Evolutionary conservation across 139 green algal genomes (phyloP).

Genomic region (Chlorella sp.): DNA sequence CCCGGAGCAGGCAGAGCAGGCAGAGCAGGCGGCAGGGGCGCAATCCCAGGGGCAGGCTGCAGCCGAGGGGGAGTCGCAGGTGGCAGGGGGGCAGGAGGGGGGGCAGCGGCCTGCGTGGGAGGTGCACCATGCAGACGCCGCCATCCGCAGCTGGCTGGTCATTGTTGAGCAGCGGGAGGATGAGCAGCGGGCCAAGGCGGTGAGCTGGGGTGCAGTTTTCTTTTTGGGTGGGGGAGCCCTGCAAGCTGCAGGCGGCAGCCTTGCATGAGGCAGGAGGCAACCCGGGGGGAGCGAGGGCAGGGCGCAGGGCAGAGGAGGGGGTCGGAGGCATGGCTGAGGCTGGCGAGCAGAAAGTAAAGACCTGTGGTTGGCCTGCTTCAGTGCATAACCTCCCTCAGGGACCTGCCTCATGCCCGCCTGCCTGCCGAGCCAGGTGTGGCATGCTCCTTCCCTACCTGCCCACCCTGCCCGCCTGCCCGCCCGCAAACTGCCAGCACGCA

Average conservation of each 20-base stretch:
- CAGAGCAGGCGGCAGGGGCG: background rate
- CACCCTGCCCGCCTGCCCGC: too few species aligned
- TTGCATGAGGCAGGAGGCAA: too few species aligned
- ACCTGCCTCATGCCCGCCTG: background rate
- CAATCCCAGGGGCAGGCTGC: background rate
- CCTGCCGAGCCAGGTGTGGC: background rate
- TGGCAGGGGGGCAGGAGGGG: background rate
- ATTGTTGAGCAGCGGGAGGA: conserved; percentile 11
- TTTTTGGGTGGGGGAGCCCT: too few species aligned
- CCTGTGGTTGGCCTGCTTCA: too few species aligned
- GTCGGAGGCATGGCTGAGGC: too few species aligned
- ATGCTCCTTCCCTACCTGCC: background rate
- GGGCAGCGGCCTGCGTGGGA: background rate
- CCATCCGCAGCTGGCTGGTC: conserved; percentile 14
- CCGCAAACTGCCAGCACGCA: background rate
- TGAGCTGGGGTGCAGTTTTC: background rate
- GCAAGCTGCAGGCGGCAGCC: too few species aligned
- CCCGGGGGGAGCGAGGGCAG: too few species aligned
- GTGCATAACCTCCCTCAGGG: too few species aligned
- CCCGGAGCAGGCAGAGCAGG: background rate
- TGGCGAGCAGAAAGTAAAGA: too few species aligned
- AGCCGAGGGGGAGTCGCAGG: background rate
- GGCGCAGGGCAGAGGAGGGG: too few species aligned
- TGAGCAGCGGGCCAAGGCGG: conserved; percentile 15
- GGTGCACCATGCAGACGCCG: conserved; percentile 17